phyloP scores from a whole-genome alignment of 257 asterid species.

The Fraxinus excelsior region DNA sequence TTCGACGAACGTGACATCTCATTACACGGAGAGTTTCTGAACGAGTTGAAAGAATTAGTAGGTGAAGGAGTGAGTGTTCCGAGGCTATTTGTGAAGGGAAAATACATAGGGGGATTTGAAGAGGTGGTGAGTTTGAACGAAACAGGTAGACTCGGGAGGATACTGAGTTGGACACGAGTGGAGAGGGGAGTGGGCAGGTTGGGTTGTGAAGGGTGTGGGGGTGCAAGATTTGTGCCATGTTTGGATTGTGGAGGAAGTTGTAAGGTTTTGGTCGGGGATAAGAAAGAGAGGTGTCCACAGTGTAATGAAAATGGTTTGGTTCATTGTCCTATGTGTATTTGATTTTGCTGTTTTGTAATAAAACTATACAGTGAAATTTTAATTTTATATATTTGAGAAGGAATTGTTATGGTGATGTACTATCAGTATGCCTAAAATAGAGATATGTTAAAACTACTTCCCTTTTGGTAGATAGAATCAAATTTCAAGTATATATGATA shows the following conservation, averaged over 20 bases:
- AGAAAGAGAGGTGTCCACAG: constrained; percentile 37
- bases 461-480: no score
- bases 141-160: constrained; percentile 64
- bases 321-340: constrained; percentile 41
- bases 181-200: constrained; percentile 83
- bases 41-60: constrained; percentile 57
- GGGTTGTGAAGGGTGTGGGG: constrained; percentile 89
- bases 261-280: constrained; percentile 48
- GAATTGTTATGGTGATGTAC: no score
- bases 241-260: constrained; percentile 65
- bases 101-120: constrained; percentile 82
- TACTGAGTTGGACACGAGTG: constrained; percentile 75
- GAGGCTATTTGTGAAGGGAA: constrained; percentile 86
- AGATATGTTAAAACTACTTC: no score
- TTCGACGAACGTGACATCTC: constrained; percentile 89
- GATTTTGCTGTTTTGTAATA: not conserved
- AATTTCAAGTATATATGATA: no score
- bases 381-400: no score
- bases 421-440: no score
- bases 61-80: constrained; percentile 69
- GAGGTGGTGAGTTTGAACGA: constrained; percentile 77
- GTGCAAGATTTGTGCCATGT: constrained; percentile 87
- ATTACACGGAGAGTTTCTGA: constrained; percentile 61
- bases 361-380: no score
- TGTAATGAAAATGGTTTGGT: constrained; percentile 53